Evolutionary conservation across 129 eudicot genomes (phyloP).

Genomic region (Helianthus annuus): HanXRQr2.0-SUNRISE NC_035436.2:154179311-154179810

Average conservation of each 20-base stretch:
- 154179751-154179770: constrained; percentile 74
- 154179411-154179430: too few species aligned
- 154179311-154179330: too few species aligned
- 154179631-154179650: constrained; percentile 93
- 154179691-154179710: constrained; percentile 83
- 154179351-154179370: too few species aligned
- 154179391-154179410: too few species aligned
- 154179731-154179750: constrained; percentile 53
- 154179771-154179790: constrained; percentile 83
- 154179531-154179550: too few species aligned
- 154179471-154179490: too few species aligned
- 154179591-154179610: constrained; percentile 87
- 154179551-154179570: background rate
- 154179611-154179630: constrained; percentile 81
- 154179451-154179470: too few species aligned
- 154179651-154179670: constrained; percentile 84
- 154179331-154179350: too few species aligned
- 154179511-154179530: too few species aligned
- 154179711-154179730: constrained; percentile 47
- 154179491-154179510: too few species aligned
- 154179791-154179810: constrained; percentile 12
- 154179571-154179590: constrained; percentile 89
- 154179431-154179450: too few species aligned
- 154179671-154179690: constrained; percentile 88
- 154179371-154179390: too few species aligned